Conservation (phyloP, 1,284 basidiomycete genomes). For the Volvariella surrecta region DNA sequence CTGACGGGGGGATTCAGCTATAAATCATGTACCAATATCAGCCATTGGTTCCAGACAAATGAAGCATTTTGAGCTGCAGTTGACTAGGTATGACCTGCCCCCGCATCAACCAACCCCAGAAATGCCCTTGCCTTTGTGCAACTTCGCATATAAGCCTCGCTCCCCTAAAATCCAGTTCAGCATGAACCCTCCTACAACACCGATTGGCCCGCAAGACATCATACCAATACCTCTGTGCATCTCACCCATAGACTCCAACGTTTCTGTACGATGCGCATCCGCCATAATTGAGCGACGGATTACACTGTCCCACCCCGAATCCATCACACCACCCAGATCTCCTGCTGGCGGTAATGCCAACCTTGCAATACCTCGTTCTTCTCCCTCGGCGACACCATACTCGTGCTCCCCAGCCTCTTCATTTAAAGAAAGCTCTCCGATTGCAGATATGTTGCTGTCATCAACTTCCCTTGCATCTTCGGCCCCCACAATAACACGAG, state of each 20-base stretch:
- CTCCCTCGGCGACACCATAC: constrained; percentile 10
- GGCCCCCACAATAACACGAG: constrained; percentile 29
- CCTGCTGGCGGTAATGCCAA: constrained; percentile 9
- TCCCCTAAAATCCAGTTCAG: constrained; percentile 40
- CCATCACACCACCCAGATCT: constrained; percentile 14
- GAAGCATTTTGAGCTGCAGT: constrained; percentile 58
- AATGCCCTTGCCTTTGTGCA: constrained; percentile 23
- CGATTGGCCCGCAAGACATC: constrained; percentile 50
- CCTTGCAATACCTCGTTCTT: constrained; percentile 7
- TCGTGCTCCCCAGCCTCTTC: constrained; percentile 9
- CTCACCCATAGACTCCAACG: constrained; percentile 34
- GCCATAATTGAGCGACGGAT: constrained; percentile 51
- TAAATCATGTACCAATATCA: constrained; percentile 54
- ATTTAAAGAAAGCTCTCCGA: constrained; percentile 16
- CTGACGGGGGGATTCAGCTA: constrained; percentile 29
- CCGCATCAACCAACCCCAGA: constrained; percentile 23
- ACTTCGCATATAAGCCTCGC: constrained; percentile 33
- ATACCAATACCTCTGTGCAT: constrained; percentile 45
- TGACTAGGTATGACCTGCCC: constrained; percentile 57
- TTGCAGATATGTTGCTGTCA: constrained; percentile 15
- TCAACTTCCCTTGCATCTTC: constrained; percentile 30
- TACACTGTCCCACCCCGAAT: constrained; percentile 14
- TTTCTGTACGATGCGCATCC: constrained; percentile 45
- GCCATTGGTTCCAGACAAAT: constrained; percentile 59
- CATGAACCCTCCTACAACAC: constrained; percentile 32